These are phyloP conservation scores for Karstenula rhodostoma DNA, from an alignment of 2,329 filamentous ascomycete genomes.

Conservation along the genomic window DNA sequence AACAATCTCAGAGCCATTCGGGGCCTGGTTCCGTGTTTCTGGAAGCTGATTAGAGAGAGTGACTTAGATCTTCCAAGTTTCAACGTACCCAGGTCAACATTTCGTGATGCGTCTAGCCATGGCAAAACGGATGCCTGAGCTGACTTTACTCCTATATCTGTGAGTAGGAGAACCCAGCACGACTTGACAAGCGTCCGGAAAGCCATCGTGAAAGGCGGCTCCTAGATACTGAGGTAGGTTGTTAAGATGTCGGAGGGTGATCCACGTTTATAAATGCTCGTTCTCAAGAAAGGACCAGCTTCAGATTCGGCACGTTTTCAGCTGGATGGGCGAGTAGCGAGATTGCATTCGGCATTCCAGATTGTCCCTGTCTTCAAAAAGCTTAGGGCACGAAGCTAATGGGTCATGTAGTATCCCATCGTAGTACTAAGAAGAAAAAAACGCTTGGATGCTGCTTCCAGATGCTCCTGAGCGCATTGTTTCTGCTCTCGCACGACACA, in stretches of 20 bases:
- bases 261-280: not conserved
- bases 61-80: not conserved
- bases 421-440: not conserved
- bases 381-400: not conserved
- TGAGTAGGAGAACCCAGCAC: not conserved
- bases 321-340: not conserved
- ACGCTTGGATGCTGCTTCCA: not conserved
- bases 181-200: not conserved
- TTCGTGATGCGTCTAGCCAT: not conserved
- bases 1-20: slow-evolving; percentile 3
- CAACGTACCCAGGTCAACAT: not conserved
- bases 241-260: not conserved
- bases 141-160: not conserved
- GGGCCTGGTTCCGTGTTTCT: not conserved
- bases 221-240: no score
- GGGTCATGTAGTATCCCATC: not conserved
- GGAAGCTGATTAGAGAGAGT: not conserved
- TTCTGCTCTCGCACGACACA: not conserved
- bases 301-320: not conserved
- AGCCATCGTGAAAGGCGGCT: not conserved
- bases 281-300: not conserved
- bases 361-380: not conserved
- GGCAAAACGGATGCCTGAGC: slow-evolving; percentile 1
- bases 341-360: no score
- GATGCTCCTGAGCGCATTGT: not conserved